Evolutionary conservation across 441 rosid genomes (phyloP), one percentile per base, ranked within the genome.

Genomic region (Pelargonium australe): DNA sequence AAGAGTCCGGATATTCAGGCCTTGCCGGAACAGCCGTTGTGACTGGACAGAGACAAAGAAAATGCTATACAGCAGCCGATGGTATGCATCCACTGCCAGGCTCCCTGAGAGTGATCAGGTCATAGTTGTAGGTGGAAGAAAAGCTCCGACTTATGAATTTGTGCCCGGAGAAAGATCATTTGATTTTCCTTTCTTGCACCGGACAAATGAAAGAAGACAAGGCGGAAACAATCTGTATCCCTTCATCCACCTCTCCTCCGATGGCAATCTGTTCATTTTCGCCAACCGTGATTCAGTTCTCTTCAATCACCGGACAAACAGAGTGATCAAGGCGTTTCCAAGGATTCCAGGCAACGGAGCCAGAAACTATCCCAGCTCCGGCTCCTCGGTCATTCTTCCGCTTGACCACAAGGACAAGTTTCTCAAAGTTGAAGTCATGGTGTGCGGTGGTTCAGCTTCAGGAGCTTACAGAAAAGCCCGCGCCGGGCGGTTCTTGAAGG

Each of bases 291-390:
- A 78, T 23, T 74, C 83, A 0, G 62, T 80, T 34, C 78, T 80
- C 41, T 73, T 77, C 51, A 7, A 73, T 64, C 40, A 77, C 19
- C 34, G 61, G 34, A 51, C 13, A n/a, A 70, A 75, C 68, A 61
- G 9, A 45, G 77, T 77, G n/a, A 66, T 77, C n/a, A 77, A 77
- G 62, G 62, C 53, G 1, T 78, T 75, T 40, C 84, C 84, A 40
- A 60, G 57, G 55, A 80, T 80, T 49, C 78, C 80, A 0, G 80
- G 81, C 3, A 62, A 57, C 16, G 85, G 82, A 14, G 70, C 82
- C 20, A 74, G 82, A 70, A 79, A 71, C 78, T 81, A 79, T 37
- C 85, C 85, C 1, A 79, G 85, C 76, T 72, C 81, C 2, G 83
- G 85, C 1, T 82, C 81, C 41, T 77, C 83, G 0, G 77, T 77